Evolutionary conservation across 768 basidiomycete species (phyloP), one percentile per base, ranked within the genome.

Genomic region (Pleurotus giganteus): DNA sequence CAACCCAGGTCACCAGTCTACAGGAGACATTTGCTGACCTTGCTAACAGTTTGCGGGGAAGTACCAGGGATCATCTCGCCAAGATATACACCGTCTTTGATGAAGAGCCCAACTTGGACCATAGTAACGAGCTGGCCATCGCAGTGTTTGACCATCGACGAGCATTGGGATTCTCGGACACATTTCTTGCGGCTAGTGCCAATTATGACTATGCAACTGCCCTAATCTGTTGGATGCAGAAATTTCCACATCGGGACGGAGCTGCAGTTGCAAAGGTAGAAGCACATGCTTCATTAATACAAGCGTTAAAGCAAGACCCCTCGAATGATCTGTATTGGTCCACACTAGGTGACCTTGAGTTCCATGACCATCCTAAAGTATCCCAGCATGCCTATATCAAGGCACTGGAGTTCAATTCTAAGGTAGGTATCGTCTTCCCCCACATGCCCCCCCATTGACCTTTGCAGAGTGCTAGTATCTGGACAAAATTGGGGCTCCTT

Each of bases 341-440:
- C 58, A 84, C 90, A 1, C 71, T 98, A 26, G 97, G 90, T 0
- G 81, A 86, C 59, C 76, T 88, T 13, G 76, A 86, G 55, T 89
- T 93, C 62, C 62, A 78, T 6, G 74, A 72, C 12, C 84, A 89
- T 39, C 80, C 88, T 0, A 88, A 84, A 61, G 75, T 83, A 1
- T 86, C 92, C 2, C 96, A 99, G 68, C 94, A 98, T 71, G 89
- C 92, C 3, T 97, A 92, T 62, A 85, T 98, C 65, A 88, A 83
- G 55, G 88, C 94, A 4, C 69, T 98, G 43, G 95, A 98, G 61
- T 74, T 91, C 34, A 86, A 98, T 65, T 69, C 82, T 0, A 96
- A 96, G 78, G 92, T 90, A 58, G 37, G 23, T 42, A n/a, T 52
- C 12, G 26, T 47, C 55, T 29, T 41, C 37, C 21, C 57, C n/a